Conservation (phyloP, 2,329 filamentous ascomycete genomes). For the Curvularia spicifera region DNA sequence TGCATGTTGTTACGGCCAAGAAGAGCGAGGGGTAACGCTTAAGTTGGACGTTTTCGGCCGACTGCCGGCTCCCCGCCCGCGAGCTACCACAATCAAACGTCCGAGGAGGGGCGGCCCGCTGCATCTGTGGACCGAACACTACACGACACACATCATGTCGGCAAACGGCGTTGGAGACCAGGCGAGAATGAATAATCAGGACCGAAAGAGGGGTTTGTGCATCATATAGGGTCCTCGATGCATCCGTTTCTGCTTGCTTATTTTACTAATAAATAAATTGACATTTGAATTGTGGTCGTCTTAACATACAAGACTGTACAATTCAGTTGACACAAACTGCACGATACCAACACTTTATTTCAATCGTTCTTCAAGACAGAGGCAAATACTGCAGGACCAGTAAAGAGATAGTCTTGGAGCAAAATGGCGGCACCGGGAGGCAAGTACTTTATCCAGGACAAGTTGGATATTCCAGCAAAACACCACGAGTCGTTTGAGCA, state of each 20-base stretch:
- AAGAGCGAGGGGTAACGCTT: no score
- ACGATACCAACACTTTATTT: neutral
- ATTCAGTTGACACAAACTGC: neutral
- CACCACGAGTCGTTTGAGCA: slow-evolving; percentile 57
- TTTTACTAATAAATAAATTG: neutral
- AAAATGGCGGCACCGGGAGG: slow-evolving; percentile 52
- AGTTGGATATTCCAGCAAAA: slow-evolving; percentile 49
- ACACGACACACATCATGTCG: neutral
- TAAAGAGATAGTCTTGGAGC: neutral
- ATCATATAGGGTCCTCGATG: neutral
- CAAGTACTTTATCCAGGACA: slow-evolving; percentile 57
- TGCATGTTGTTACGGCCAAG: no score
- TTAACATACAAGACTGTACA: neutral
- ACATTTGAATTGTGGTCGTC: neutral
- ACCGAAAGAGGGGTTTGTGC: neutral
- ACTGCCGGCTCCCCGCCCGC: neutral
- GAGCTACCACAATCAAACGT: neutral
- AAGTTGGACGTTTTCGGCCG: neutral
- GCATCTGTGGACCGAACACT: neutral
- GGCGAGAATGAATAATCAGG: neutral
- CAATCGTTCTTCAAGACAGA: neutral
- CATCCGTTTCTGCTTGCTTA: neutral
- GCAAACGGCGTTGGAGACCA: neutral
- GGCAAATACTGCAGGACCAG: neutral
- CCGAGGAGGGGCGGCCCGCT: slow-evolving; percentile 1